Conservation (phyloP, 2,329 filamentous ascomycete genomes). For the Aspergillus hortae region DNA sequence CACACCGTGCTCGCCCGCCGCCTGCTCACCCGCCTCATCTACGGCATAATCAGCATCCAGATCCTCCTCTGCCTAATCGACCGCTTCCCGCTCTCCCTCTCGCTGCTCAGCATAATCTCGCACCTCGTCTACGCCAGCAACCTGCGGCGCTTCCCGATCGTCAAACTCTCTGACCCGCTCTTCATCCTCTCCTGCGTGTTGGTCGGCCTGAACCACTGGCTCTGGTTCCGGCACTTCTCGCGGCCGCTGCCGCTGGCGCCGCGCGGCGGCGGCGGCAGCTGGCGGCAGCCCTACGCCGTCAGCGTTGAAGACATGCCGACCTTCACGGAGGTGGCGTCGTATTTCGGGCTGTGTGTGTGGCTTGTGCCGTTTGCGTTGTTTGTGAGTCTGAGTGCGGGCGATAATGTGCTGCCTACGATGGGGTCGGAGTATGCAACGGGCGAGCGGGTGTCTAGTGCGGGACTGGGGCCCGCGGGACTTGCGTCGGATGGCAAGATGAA, state of each 20-base stretch:
- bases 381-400: conserved; percentile 86
- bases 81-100: conserved; percentile 74
- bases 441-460: conserved; percentile 28
- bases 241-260: conserved; percentile 48
- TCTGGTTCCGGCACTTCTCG: conserved; percentile 95
- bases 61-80: conserved; percentile 73
- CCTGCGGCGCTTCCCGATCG: conserved; percentile 69
- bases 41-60: conserved; percentile 72
- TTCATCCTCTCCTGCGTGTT: conserved; percentile 82
- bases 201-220: conserved; percentile 84
- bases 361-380: conserved; percentile 93
- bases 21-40: conserved; percentile 80
- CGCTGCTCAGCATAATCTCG: conserved; percentile 70
- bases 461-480: conserved; percentile 22
- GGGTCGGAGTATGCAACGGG: conserved; percentile 69
- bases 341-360: conserved; percentile 96
- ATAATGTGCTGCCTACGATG: conserved; percentile 93
- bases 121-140: conserved; percentile 89
- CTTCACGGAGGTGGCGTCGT: conserved; percentile 92
- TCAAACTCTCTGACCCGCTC: conserved; percentile 81
- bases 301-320: conserved; percentile 59
- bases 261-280: conserved; percentile 25
- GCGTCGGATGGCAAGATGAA: conserved; percentile 40
- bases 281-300: conserved; percentile 38
- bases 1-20: conserved; percentile 91